Base-by-base conservation (phyloP, 2,329 filamentous ascomycete species). In the Colletotrichum siamense region DNA sequence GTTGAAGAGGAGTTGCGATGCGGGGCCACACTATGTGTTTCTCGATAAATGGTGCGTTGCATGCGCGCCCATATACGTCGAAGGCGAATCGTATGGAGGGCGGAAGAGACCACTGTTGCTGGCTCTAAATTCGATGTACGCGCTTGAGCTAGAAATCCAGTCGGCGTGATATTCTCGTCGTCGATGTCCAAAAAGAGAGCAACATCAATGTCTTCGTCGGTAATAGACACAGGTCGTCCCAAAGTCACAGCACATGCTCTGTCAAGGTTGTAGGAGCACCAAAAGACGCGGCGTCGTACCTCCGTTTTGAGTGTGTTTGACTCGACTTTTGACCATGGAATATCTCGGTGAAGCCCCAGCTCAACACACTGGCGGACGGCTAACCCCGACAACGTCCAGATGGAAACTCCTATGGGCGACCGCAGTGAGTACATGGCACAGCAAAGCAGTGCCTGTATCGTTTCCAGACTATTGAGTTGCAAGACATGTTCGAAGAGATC, bases 361-460 rank as follows among this genome's bases (percentile, higher is more conserved):
- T 84, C 81, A 28, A 83, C 79, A 64, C 82, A 84, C 34, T 83
- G 81, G 9, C 83, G 79, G 2, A 84, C 63, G 12, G 83, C 82
- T 32, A 83, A 32, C 2, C 82, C 82, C 6, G 82, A 79, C 2
- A 83, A 64, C 67, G 79, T 81, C 82, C 82, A 84, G 9, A 77
- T 67, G 0, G 81, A 82, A 39, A 80, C 69, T 7, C 82, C 82
- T 4, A 69, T 77, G 0, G 79, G 66, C 1, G 81, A 81, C 63
- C 82, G 62, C 22, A 83, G 64, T 36, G 82, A 81, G 77, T 80
- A 81, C 36, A 81, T 77, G 2, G 82, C 81, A 70, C 69, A 83
- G 55, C 80, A 82, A n/a, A 84, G 76, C 6, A 83, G 73, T 4
- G 79, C 81, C 64, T 83, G 81, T 44, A 83, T 81, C 0, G 80